Evolutionary conservation across 2,329 filamentous ascomycete genomes (phyloP).

Genomic region (Neoascochyta sp.): DNA sequence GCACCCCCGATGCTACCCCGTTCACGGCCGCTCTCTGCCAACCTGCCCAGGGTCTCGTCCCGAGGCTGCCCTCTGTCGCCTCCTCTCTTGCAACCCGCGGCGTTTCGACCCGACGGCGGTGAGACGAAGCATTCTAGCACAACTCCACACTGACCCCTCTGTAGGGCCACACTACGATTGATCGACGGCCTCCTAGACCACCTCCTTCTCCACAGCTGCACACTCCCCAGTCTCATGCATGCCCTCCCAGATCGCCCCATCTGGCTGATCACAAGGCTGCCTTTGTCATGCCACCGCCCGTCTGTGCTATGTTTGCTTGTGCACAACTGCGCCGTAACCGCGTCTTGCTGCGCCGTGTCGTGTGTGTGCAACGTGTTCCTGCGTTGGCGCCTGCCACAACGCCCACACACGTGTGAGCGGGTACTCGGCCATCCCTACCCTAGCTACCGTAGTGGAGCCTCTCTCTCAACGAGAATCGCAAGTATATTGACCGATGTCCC

Average conservation of each 20-base stretch:
- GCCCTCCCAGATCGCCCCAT: slow-evolving; percentile 1
- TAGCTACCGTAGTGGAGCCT: slow-evolving; percentile 9
- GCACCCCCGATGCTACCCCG: slow-evolving; percentile 1
- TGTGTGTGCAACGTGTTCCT: slow-evolving; percentile 5
- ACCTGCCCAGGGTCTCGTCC: slow-evolving; percentile 3
- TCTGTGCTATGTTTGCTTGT: too few species aligned
- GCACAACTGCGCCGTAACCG: slow-evolving; percentile 1
- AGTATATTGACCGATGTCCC: slow-evolving; percentile 3
- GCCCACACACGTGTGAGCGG: slow-evolving; percentile 1
- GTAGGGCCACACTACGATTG: slow-evolving; percentile 2
- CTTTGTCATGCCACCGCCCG: too few species aligned
- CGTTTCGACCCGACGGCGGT: slow-evolving; percentile 3
- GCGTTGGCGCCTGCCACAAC: slow-evolving; percentile 5
- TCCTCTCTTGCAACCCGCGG: slow-evolving; percentile 1
- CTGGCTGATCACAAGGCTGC: not conserved
- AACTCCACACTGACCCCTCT: not conserved
- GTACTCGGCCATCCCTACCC: slow-evolving; percentile 2
- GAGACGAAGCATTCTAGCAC: not conserved
- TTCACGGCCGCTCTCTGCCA: slow-evolving; percentile 3
- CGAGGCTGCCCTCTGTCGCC: not conserved
- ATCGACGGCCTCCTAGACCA: slow-evolving; percentile 4
- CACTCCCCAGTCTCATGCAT: slow-evolving; percentile 1
- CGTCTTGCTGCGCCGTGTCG: slow-evolving; percentile 1
- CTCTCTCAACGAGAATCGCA: slow-evolving; percentile 1
- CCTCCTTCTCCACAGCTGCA: slow-evolving; percentile 5